These are phyloP conservation scores for Arthroderma sp. DNA, from an alignment of 2,329 filamentous ascomycete genomes.

Conservation along the genomic window DNA sequence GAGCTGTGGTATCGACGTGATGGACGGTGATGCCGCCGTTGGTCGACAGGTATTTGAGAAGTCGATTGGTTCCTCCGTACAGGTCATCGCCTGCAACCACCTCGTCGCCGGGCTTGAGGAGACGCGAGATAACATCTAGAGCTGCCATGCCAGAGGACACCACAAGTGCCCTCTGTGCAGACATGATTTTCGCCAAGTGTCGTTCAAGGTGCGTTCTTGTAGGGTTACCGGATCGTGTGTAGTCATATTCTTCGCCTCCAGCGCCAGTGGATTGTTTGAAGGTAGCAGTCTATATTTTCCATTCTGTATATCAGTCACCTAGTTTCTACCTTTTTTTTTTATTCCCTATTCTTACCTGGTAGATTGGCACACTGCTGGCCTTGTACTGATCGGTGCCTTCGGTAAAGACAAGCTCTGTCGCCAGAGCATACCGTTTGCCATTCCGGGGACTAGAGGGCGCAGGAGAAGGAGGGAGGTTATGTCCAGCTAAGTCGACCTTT, in stretches of 20 bases:
- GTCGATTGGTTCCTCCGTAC: constrained; percentile 86
- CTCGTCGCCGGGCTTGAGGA: constrained; percentile 85
- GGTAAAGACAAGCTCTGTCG: constrained; percentile 92
- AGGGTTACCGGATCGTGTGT: constrained; percentile 93
- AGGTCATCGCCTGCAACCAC: constrained; percentile 95
- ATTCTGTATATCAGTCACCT: no score
- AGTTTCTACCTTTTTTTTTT: no score
- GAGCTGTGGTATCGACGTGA: constrained; percentile 84
- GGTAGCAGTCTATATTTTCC: constrained; percentile 57
- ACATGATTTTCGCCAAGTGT: constrained; percentile 98
- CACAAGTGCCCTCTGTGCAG: constrained; percentile 75
- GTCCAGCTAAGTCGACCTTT: constrained; percentile 65
- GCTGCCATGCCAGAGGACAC: constrained; percentile 97
- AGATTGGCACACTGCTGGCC: constrained; percentile 89
- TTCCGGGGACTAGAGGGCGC: constrained; percentile 81
- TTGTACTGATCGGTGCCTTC: constrained; percentile 96
- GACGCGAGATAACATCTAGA: constrained; percentile 84
- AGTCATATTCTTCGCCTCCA: constrained; percentile 88
- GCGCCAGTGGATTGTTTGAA: constrained; percentile 82
- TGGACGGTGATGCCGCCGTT: constrained; percentile 88
- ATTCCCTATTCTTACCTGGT: constrained; percentile 47
- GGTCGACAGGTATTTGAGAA: constrained; percentile 80
- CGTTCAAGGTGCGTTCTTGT: constrained; percentile 92
- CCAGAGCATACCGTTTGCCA: constrained; percentile 79
- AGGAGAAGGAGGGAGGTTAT: constrained; percentile 78